Evolutionary conservation across 2,329 filamentous ascomycete genomes (phyloP).

Genomic region (Dothistroma pini): DNA sequence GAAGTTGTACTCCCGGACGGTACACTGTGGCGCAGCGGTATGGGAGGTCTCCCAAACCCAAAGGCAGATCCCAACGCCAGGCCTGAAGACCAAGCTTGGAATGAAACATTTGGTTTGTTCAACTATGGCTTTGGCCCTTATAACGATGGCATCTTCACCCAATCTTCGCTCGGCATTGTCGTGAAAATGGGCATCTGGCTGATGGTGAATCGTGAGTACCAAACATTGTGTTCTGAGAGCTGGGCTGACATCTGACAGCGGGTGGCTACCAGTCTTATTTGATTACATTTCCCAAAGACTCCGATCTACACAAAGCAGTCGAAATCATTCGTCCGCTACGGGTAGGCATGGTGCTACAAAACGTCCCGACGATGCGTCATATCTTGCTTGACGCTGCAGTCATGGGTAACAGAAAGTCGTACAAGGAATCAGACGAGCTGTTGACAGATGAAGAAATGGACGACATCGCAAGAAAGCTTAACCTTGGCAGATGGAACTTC

Average conservation of each 20-base stretch:
- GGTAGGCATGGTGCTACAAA: slow-evolving; percentile 43
- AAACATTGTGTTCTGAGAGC: no score
- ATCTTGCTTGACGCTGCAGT: slow-evolving; percentile 46
- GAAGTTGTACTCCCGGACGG: slow-evolving; percentile 44
- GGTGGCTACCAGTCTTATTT: slow-evolving; percentile 37
- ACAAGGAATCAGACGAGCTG: slow-evolving; percentile 27
- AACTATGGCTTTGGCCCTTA: slow-evolving; percentile 38
- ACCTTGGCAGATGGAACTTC: slow-evolving; percentile 50
- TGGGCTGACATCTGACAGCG: not conserved
- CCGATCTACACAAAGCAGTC: slow-evolving; percentile 48
- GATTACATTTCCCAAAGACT: slow-evolving; percentile 48
- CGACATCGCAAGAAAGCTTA: slow-evolving; percentile 39
- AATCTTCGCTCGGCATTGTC: slow-evolving; percentile 34
- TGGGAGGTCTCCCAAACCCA: slow-evolving; percentile 38
- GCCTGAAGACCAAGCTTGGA: slow-evolving; percentile 22
- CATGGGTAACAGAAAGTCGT: slow-evolving; percentile 33
- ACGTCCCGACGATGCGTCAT: slow-evolving; percentile 47
- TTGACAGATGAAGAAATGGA: slow-evolving; percentile 42
- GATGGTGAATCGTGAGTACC: no score
- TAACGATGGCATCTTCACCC: slow-evolving; percentile 38
- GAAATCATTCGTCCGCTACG: slow-evolving; percentile 50
- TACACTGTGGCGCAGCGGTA: slow-evolving; percentile 40
- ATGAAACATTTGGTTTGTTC: slow-evolving; percentile 31
- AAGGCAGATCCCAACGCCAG: slow-evolving; percentile 22
- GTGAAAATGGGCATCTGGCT: no score